Percentiles rank a stretch among this genome's conserved stretches.
These are phyloP conservation scores for Solidago caesia DNA, from an alignment of 129 eudicot species.

Conservation along the genomic window DNA sequence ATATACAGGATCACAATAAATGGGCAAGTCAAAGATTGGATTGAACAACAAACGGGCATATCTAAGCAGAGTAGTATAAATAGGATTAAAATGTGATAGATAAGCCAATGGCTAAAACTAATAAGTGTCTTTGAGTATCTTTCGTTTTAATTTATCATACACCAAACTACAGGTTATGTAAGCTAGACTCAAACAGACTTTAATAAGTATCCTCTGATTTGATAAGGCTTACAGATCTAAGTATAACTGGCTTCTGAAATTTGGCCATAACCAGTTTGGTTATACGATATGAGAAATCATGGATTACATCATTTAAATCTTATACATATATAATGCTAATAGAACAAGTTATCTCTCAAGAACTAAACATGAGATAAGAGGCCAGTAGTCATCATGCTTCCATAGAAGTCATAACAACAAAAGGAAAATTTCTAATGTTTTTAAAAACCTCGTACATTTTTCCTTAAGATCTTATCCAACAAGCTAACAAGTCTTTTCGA, in stretches of 20 bases:
- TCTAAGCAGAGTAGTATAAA: neutral
- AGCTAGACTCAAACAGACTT: too few species aligned
- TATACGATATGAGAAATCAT: neutral
- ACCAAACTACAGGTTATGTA: too few species aligned
- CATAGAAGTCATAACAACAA: slow-evolving; percentile 1
- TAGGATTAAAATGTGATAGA: neutral
- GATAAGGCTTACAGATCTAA: neutral
- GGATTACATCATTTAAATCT: too few species aligned
- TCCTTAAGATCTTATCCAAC: neutral
- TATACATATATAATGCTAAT: too few species aligned
- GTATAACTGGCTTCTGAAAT: neutral
- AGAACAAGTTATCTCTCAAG: too few species aligned
- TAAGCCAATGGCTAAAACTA: neutral
- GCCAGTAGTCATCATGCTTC: neutral
- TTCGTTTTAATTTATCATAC: too few species aligned
- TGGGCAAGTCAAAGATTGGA: neutral
- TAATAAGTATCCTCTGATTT: too few species aligned
- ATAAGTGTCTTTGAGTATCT: too few species aligned
- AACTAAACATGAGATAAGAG: too few species aligned
- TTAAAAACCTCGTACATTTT: neutral
- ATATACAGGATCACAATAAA: neutral
- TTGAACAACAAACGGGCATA: neutral
- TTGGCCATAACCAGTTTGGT: neutral
- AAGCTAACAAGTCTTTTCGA: too few species aligned
- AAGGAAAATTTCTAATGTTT: neutral